Evolutionary conservation across 768 basidiomycete species (phyloP), one percentile per base, ranked within the genome.

Genomic region (Trametes cingulata): DNA sequence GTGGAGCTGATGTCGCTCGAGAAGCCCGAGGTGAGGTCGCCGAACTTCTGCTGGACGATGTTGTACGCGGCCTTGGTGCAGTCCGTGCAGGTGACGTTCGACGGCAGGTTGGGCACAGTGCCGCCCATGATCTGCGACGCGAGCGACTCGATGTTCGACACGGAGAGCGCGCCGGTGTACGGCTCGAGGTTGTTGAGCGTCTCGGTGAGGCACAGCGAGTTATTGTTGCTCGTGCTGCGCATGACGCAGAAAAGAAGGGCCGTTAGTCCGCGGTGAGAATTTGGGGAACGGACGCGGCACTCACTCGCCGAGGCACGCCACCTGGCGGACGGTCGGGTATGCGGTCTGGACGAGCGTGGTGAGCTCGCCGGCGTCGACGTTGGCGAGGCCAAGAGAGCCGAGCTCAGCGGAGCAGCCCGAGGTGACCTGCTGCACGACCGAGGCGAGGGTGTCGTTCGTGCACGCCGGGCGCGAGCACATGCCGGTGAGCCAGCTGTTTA

Each of bases 261-360:
- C 20, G 17, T 35, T 17, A 51, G 20, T 51, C 50, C 36, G 50
- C 50, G 6, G 50, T 39, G 20, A 24, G 27, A 33, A 19, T 6
- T 8, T 13, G 50, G 33, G 1, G 20, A 50, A 35, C 35, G 29
- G 29, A 19, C 5, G 45, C 37, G 55, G 35, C 25, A 79, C 85
- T 62, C 68, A 91, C 90, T 89, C 81, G 58, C 85, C 79, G 66
- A 91, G 73, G 69, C 90, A 93, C 10, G 74, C 69, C 8, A 86
- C 67, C 62, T 86, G 70, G 52, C 88, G 78, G 3, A 76, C 76
- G 2, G 79, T 75, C 1, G 88, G 86, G 69, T 88, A 92, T 33
- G 69, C 78, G 43, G 68, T 64, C 67, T 89, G 76, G 19, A 88
- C 79, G 20, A 78, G 49, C 3, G 70, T 25, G 20, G 68, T 50